phyloP scores from a whole-genome alignment of 2,329 filamentous ascomycete species.

The Sarocladium kiliense region DNA sequence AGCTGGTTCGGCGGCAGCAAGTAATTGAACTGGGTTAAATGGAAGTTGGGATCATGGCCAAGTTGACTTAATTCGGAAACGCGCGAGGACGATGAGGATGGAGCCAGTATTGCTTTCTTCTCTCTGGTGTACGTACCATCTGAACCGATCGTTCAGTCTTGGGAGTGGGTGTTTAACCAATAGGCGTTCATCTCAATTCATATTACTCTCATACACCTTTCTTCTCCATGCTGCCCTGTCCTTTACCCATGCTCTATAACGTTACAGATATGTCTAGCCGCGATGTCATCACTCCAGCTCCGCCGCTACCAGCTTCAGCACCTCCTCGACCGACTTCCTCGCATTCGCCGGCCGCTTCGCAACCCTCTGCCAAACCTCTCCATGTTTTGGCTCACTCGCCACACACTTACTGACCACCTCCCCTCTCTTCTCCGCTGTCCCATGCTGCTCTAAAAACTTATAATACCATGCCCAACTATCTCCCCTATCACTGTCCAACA shows the following conservation, averaged over 20 bases:
- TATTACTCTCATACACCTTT: slow-evolving; percentile 1
- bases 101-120: neutral
- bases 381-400: slow-evolving; percentile 81
- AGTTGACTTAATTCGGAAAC: no score
- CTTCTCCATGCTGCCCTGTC: neutral
- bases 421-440: slow-evolving; percentile 83
- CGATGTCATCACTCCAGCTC: slow-evolving; percentile 26
- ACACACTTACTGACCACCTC: slow-evolving; percentile 81
- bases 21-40: slow-evolving; percentile 13
- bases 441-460: slow-evolving; percentile 87
- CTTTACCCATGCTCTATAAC: neutral
- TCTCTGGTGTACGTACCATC: neutral
- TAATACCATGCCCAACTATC: slow-evolving; percentile 99
- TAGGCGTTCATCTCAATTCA: slow-evolving; percentile 9
- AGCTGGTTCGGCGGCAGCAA: slow-evolving; percentile 72
- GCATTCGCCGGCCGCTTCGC: slow-evolving; percentile 84
- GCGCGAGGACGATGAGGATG: neutral
- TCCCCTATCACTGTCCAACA: slow-evolving; percentile 79
- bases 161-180: slow-evolving; percentile 1
- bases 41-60: neutral
- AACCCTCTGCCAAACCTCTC: slow-evolving; percentile 83
- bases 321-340: slow-evolving; percentile 68
- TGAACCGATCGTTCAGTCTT: neutral
- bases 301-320: slow-evolving; percentile 71
- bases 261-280: slow-evolving; percentile 1